Base-by-base conservation (phyloP, 2,329 filamentous ascomycete species). In the Chrysoporthe cubensis region DNA sequence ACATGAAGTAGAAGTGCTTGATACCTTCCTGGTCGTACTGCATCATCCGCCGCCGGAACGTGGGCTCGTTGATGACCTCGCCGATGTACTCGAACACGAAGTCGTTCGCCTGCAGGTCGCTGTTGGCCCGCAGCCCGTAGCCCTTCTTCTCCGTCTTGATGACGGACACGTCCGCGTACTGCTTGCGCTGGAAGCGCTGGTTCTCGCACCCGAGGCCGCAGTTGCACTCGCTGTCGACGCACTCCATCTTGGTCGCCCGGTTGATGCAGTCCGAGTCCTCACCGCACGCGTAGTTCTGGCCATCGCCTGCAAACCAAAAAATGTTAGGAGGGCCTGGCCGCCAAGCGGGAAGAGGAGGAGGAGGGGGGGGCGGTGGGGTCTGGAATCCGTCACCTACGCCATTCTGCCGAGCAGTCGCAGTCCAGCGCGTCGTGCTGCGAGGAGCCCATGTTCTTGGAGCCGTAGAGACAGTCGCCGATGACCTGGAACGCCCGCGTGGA, bases 1-100 rank as follows among this genome's bases (percentile, higher is more conserved):
- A 98, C 96, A 99, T 99, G 83, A 99, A 99, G 81, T 99, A 99
- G 79, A 99, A 99, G 80, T 99, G 96, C 79, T 96, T 97, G 85
- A 99, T 97, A 70, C 94, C 94, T 78, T 98, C 93, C 60, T 96
- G 87, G 76, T 97, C 94, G 79, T 99, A 99, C 75, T 96, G 91
- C 50, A 93, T 83, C 90, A 96, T 97, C 70, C 96, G 93, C 68
- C 90, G 89, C 66, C 94, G 91, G 76, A 98, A 98, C 13, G 91
- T 91, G 42, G 88, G 86, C 80, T 99, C 95, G 74, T 96, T 95
- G 77, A 99, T 97, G 73, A 98, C 96, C 80, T 99, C 96, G 74
- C 96, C 96, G 74, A 99, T 95, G 79, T 99, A 99, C 81, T 99
- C 96, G 77, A 93, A 98, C 73, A 99, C 93, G 77, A 99, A 97